Evolutionary conservation across 2,329 filamentous ascomycete genomes (phyloP).

Genomic region (Cladobotryum protrusum): DNA sequence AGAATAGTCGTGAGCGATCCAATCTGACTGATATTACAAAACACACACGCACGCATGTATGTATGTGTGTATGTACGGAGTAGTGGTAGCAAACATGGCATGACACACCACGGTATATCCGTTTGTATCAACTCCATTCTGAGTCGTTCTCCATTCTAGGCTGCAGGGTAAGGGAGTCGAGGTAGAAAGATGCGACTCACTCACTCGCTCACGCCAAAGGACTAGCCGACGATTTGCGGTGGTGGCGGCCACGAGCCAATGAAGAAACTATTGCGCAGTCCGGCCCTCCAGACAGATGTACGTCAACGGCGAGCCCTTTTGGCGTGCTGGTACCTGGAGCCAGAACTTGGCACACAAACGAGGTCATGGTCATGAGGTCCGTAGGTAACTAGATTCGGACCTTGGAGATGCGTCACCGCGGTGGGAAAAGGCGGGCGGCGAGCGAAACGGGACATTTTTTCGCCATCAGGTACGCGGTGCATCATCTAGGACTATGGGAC

Average conservation of each 20-base stretch:
- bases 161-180: too few species aligned
- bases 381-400: neutral
- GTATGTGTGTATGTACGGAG: too few species aligned
- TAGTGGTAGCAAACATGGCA: too few species aligned
- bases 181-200: neutral
- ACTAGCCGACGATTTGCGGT: neutral
- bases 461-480: slow-evolving; percentile 1
- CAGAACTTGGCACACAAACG: neutral
- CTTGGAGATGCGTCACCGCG: slow-evolving; percentile 9
- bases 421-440: slow-evolving; percentile 5
- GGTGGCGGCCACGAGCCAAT: slow-evolving; percentile 7
- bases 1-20: too few species aligned
- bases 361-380: slow-evolving; percentile 5
- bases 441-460: slow-evolving; percentile 5
- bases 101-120: too few species aligned
- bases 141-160: too few species aligned
- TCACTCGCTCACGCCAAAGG: neutral
- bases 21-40: too few species aligned
- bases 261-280: neutral
- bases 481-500: neutral
- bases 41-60: too few species aligned
- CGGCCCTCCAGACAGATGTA: neutral
- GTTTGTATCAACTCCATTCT: too few species aligned
- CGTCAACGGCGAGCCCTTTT: neutral
- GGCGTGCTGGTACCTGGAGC: too few species aligned